These are phyloP conservation scores for Metschnikowia kunwiensis DNA, from an alignment of 805 yeast species.

Conservation along the genomic window DNA sequence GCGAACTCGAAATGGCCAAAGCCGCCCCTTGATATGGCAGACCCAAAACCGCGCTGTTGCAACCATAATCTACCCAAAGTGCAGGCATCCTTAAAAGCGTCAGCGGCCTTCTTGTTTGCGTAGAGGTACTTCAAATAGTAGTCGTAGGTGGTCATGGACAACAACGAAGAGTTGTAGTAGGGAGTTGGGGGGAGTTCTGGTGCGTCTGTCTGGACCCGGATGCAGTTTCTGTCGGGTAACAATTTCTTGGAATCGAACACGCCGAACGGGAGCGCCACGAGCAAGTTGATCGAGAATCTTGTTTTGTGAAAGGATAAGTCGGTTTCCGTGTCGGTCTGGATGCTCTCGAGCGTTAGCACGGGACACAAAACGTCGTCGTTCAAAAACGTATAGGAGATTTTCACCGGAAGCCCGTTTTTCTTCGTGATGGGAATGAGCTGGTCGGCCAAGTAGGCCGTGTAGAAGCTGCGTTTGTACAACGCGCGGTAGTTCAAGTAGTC, in stretches of 20 bases:
- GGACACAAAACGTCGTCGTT: conserved; percentile 81
- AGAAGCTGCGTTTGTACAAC: conserved; percentile 84
- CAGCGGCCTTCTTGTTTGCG: conserved; percentile 70
- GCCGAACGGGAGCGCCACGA: conserved; percentile 70
- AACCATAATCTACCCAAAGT: conserved; percentile 88
- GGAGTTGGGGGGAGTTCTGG: conserved; percentile 72
- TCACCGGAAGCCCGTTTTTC: conserved; percentile 57
- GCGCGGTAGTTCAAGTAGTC: conserved; percentile 90
- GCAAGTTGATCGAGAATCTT: conserved; percentile 65
- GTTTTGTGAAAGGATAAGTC: conserved; percentile 62
- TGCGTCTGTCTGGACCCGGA: conserved; percentile 57
- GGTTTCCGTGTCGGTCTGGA: conserved; percentile 44
- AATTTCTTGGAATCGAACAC: conserved; percentile 73
- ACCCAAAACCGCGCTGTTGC: conserved; percentile 75
- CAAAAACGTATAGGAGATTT: conserved; percentile 58
- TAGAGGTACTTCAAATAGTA: conserved; percentile 73
- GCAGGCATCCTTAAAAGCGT: conserved; percentile 83
- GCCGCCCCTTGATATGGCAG: conserved; percentile 66
- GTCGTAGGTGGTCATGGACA: conserved; percentile 65
- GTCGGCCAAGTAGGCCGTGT: conserved; percentile 74
- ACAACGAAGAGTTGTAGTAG: conserved; percentile 75
- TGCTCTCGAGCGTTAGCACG: conserved; percentile 59
- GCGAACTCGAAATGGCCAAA: conserved; percentile 93
- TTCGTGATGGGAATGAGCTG: conserved; percentile 53
- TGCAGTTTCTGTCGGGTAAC: conserved; percentile 75